Base-by-base conservation (phyloP, 768 basidiomycete genomes). In the Pleurotus tuoliensis region DNA sequence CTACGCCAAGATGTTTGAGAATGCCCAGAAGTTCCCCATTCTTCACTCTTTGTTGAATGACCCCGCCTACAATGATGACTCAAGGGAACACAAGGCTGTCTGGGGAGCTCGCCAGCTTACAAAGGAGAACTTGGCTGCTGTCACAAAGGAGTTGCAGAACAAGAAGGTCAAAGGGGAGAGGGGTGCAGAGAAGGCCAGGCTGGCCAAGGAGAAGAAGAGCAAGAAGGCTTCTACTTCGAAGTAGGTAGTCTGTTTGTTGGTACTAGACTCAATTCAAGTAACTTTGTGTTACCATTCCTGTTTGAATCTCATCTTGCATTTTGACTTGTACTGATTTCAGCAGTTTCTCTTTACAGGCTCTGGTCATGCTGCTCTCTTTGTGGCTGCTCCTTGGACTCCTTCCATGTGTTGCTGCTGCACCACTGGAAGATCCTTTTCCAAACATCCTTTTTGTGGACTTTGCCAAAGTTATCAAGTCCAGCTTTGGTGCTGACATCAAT, bases 391-490 rank as follows among this genome's bases (percentile, higher is more conserved):
- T 34, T 5, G 48, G 48, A 11, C n/a, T 16, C 20, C n/a, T 50
- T 25, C 48, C 48, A 8, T 50, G 48, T 50, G 48, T 50, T 11
- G 8, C 48, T 27, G 48, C 48, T 15, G 30, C 30, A 13, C 20
- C 24, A 50, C 16, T 27, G 15, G 41, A 43, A 3, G 48, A 50
- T 20, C 55, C 55, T 3, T 56, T 56, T 24, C 55, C 55, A n/a
- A 46, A 25, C 37, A 56, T 56, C 22, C 45, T 24, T 15, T 56
- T 56, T 34, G 22, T n/a, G 5, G 37, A 25, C 13, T 56, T 56
- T 39, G 34, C 45, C 24, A 20, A 46, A 1, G 27, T 22, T 1
- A 34, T 56, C 24, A 27, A 11, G 15, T 18, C 24, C 30, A 18
- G n/a, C 13, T 56, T 56, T 47, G 47, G 45, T 20, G 12, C 37